Conservation (phyloP, 768 basidiomycete genomes). For the Suillus weaverae region DNA sequence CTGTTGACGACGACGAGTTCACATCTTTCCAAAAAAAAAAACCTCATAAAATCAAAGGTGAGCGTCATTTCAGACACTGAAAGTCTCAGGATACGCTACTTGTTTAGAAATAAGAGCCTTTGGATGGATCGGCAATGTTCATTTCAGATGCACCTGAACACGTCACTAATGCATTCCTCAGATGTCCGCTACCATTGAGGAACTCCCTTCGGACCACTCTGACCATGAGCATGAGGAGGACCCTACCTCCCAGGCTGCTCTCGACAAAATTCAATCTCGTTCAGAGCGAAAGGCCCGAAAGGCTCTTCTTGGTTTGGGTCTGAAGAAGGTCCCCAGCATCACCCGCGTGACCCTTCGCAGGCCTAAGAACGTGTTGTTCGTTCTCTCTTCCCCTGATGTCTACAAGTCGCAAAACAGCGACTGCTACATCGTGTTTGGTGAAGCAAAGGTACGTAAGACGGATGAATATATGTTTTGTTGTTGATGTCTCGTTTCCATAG, state of each 20-base stretch:
- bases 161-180: constrained; percentile 28
- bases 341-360: constrained; percentile 93
- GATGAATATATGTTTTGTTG: background rate
- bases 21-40: constrained; percentile 12
- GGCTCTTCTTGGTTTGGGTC: constrained; percentile 84
- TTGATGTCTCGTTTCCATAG: constrained; percentile 34
- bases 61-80: background rate
- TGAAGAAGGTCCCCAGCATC: constrained; percentile 91
- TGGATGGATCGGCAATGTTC: constrained; percentile 30
- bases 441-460: constrained; percentile 73
- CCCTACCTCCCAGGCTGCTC: constrained; percentile 78
- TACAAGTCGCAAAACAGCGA: constrained; percentile 98
- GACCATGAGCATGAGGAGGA: constrained; percentile 80
- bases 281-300: constrained; percentile 96
- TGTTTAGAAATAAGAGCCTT: background rate
- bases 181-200: constrained; percentile 87
- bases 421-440: constrained; percentile 98
- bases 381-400: constrained; percentile 91
- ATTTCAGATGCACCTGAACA: constrained; percentile 29
- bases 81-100: background rate
- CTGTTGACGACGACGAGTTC: constrained; percentile 36
- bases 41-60: constrained; percentile 25
- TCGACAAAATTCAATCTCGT: constrained; percentile 92
- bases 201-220: constrained; percentile 79
- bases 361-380: constrained; percentile 95